phyloP scores from a whole-genome alignment of 495 filamentous ascomycete genomes.

The Penicillium lagena region DNA sequence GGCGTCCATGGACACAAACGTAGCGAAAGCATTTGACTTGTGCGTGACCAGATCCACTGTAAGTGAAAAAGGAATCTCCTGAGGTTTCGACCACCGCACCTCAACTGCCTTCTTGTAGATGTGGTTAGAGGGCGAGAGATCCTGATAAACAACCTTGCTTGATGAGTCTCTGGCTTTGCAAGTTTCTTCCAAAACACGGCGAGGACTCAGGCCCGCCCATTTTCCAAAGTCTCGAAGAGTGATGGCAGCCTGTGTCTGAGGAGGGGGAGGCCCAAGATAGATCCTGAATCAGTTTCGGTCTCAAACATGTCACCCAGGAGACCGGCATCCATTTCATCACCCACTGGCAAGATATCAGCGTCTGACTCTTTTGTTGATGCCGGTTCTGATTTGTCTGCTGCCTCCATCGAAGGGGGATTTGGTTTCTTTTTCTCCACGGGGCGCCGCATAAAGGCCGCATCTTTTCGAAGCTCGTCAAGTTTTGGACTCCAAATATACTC shows the following conservation, averaged over 20 bases:
- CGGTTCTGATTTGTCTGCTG: slow-evolving; percentile 46
- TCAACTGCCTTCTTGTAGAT: slow-evolving; percentile 66
- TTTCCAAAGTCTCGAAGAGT: slow-evolving; percentile 79
- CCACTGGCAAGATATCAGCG: slow-evolving; percentile 39
- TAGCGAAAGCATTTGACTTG: slow-evolving; percentile 36
- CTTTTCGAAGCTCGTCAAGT: slow-evolving; percentile 59
- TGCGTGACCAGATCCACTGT: slow-evolving; percentile 33
- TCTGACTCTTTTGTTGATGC: slow-evolving; percentile 23
- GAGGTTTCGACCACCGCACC: slow-evolving; percentile 74
- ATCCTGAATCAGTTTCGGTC: slow-evolving; percentile 31
- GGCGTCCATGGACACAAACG: slow-evolving; percentile 62
- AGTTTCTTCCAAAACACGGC: slow-evolving; percentile 73
- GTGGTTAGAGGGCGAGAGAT: slow-evolving; percentile 65
- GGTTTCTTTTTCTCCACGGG: slow-evolving; percentile 22
- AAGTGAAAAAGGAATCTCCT: slow-evolving; percentile 46
- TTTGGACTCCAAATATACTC: slow-evolving; percentile 66
- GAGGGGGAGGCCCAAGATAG: slow-evolving; percentile 18
- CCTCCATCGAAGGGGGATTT: slow-evolving; percentile 12
- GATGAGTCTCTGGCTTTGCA: slow-evolving; percentile 75
- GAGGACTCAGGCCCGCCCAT: slow-evolving; percentile 62
- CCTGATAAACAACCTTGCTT: slow-evolving; percentile 55
- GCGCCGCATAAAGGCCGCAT: slow-evolving; percentile 34
- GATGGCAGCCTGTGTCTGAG: slow-evolving; percentile 21
- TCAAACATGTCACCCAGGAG: slow-evolving; percentile 67
- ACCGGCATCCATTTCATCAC: slow-evolving; percentile 46